Conservation (phyloP, 73 alveolate genomes). For the Halteria grandinella region DNA sequence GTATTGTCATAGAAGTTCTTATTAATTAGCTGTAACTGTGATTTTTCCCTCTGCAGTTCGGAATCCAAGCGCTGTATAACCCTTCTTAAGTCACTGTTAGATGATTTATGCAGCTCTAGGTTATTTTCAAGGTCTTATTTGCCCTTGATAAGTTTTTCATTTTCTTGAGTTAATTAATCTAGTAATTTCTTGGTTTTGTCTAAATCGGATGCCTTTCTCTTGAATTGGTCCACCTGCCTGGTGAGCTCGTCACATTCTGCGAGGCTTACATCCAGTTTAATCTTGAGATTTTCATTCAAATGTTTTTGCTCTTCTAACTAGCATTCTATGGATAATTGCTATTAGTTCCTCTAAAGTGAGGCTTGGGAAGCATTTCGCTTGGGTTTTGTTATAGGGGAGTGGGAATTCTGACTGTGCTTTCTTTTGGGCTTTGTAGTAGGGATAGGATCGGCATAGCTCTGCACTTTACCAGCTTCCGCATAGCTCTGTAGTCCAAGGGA, state of each 20-base stretch:
- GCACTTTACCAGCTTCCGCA: not conserved
- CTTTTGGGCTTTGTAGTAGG: no score
- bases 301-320: constrained; percentile 9
- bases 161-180: no score
- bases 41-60: constrained; percentile 32
- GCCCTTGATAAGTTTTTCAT: no score
- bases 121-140: no score
- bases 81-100: no score
- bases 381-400: no score
- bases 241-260: constrained; percentile 16
- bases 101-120: no score
- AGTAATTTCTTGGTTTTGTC: no score
- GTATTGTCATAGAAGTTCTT: no score
- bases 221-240: not conserved
- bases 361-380: not conserved
- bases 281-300: constrained; percentile 16
- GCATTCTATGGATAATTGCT: not conserved
- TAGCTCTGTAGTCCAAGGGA: not conserved
- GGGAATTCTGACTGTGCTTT: no score
- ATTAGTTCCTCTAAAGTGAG: not conserved
- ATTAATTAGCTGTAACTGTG: no score
- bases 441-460: not conserved
- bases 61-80: constrained; percentile 6
- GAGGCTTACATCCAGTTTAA: not conserved
- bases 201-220: constrained; percentile 1